A percentile compares a stretch with the other conserved stretches of the same genome.
Conservation (phyloP, 2,329 filamentous ascomycete genomes). For the Fulvia fulva region DNA sequence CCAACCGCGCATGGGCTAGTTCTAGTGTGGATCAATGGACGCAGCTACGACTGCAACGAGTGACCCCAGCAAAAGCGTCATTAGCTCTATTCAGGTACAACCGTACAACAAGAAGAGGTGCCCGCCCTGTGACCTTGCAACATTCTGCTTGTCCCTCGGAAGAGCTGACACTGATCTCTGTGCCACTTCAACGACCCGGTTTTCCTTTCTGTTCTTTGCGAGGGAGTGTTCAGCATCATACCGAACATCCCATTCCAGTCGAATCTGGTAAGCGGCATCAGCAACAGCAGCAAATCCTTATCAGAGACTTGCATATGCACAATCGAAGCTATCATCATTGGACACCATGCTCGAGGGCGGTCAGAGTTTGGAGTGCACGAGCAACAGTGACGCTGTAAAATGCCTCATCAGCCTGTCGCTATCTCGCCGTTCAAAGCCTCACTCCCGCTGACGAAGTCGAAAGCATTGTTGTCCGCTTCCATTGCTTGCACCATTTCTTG, state of each 20-base stretch:
- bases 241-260: neutral
- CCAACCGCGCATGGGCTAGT: neutral
- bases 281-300: neutral
- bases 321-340: neutral
- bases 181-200: neutral
- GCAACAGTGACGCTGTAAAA: constrained; percentile 1
- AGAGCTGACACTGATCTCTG: neutral
- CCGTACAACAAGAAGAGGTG: neutral
- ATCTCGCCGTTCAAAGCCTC: constrained; percentile 4
- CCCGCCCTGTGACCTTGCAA: neutral
- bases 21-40: neutral
- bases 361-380: neutral
- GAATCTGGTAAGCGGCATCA: constrained; percentile 1
- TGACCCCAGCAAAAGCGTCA: neutral
- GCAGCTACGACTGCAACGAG: neutral
- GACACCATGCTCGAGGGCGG: neutral
- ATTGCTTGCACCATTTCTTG: neutral
- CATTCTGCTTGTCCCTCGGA: neutral
- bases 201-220: neutral
- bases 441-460: constrained; percentile 3
- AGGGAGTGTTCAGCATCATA: neutral
- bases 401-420: constrained; percentile 1
- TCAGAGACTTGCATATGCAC: constrained; percentile 6
- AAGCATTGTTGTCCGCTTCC: constrained; percentile 1
- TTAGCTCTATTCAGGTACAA: neutral